These are phyloP conservation scores for Umbellularia californica DNA, from an alignment of 164 flowering plant species.

Conservation along the genomic window DNA sequence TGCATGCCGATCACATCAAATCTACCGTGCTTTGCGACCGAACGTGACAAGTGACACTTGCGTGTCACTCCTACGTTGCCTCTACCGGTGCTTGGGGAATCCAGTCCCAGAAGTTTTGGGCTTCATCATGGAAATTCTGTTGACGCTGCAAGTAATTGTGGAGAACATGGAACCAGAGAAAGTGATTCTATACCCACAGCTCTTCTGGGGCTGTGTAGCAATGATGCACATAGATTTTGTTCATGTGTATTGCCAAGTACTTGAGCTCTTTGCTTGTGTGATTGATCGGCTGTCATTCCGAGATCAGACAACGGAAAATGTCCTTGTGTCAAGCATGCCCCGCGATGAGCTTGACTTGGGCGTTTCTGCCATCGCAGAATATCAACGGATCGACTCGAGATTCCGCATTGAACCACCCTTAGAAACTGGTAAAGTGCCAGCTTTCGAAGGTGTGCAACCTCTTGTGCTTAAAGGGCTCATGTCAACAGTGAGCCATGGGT, in stretches of 20 bases:
- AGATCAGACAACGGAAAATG: constrained; percentile 90
- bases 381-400: constrained; percentile 58
- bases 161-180: constrained; percentile 98
- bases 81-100: constrained; percentile 84
- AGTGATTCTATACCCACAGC: constrained; percentile 94
- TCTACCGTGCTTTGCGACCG: constrained; percentile 88
- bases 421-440: constrained; percentile 60
- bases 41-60: constrained; percentile 88
- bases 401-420: constrained; percentile 37
- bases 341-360: constrained; percentile 69
- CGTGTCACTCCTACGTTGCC: constrained; percentile 88
- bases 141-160: constrained; percentile 95
- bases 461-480: constrained; percentile 94
- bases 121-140: constrained; percentile 85
- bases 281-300: constrained; percentile 82
- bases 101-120: constrained; percentile 90
- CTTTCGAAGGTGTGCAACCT: constrained; percentile 95
- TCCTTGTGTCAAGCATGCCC: constrained; percentile 96
- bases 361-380: constrained; percentile 39
- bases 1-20: constrained; percentile 97
- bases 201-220: constrained; percentile 99
- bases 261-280: constrained; percentile 85
- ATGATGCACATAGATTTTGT: constrained; percentile 99
- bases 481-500: constrained; percentile 83
- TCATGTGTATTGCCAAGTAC: constrained; percentile 94